A percentile compares a stretch with the other conserved stretches of the same genome.
These are phyloP conservation scores for Apiospora saccharicola DNA, from an alignment of 2,329 filamentous ascomycete genomes.

Conservation along the genomic window DNA sequence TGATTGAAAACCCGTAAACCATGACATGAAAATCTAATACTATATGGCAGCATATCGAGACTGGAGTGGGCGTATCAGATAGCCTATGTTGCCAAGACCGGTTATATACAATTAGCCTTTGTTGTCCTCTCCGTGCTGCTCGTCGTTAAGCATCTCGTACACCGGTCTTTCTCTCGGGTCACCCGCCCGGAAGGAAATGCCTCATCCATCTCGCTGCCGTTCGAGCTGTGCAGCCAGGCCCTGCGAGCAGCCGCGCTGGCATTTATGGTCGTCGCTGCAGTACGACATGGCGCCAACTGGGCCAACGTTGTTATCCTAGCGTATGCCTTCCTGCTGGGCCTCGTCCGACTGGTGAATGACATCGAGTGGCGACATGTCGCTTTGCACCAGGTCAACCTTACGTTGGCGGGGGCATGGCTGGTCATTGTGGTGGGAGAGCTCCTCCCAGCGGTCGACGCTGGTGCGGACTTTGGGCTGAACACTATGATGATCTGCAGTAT, in stretches of 20 bases:
- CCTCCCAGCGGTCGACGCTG: conserved; percentile 53
- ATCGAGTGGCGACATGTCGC: conserved; percentile 54
- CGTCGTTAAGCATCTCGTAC: conserved; percentile 44
- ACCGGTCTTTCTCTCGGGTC: conserved; percentile 40
- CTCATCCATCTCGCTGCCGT: conserved; percentile 49
- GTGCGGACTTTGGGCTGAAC: conserved; percentile 41
- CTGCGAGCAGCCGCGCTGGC: conserved; percentile 48
- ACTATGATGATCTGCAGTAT: conserved; percentile 45
- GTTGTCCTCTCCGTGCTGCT: conserved; percentile 48
- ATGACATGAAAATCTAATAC: background rate
- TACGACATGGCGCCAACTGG: conserved; percentile 44
- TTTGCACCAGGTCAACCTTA: conserved; percentile 58
- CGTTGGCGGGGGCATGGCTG: conserved; percentile 47
- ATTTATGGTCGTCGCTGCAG: conserved; percentile 48
- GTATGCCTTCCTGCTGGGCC: conserved; percentile 53
- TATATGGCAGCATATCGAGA: background rate
- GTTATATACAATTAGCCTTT: conserved; percentile 48
- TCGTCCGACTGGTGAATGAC: conserved; percentile 51
- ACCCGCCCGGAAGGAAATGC: conserved; percentile 42
- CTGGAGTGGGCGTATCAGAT: conserved; percentile 49
- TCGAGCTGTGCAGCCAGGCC: conserved; percentile 53
- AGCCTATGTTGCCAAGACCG: conserved; percentile 49
- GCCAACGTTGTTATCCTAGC: conserved; percentile 46
- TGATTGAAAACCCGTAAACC: background rate
- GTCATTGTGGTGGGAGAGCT: conserved; percentile 47